A percentile compares a stretch with the other conserved stretches of the same genome.
Evolutionary conservation across 1,284 basidiomycete species (phyloP).

Genomic region (Puccinia polysora): DNA sequence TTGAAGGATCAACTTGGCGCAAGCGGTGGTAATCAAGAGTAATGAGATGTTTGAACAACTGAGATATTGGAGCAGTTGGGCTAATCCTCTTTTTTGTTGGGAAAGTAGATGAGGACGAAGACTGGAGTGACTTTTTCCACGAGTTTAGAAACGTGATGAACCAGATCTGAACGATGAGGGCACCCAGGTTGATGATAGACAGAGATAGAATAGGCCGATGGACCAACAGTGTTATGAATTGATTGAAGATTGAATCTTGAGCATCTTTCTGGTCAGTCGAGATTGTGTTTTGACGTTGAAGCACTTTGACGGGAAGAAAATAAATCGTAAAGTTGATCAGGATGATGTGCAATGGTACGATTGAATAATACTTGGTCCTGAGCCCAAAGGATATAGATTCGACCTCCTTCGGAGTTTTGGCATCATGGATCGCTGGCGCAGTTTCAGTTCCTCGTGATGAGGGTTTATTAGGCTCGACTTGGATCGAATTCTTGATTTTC

Average conservation of each 20-base stretch:
- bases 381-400: too few species aligned
- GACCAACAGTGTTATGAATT: background rate
- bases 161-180: conserved; percentile 34
- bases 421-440: too few species aligned
- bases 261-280: background rate
- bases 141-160: conserved; percentile 17
- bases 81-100: background rate
- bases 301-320: conserved; percentile 5
- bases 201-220: background rate
- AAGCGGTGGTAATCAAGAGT: too few species aligned
- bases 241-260: background rate
- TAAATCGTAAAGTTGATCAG: conserved; percentile 16
- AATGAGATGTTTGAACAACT: too few species aligned
- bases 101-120: background rate
- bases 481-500: too few species aligned
- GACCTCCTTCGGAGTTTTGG: too few species aligned
- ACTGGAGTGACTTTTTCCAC: conserved; percentile 4
- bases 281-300: too few species aligned
- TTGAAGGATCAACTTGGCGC: too few species aligned
- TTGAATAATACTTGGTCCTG: conserved; percentile 24
- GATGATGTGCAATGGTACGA: conserved; percentile 16
- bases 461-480: too few species aligned
- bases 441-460: too few species aligned
- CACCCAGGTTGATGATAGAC: conserved; percentile 7
- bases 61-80: too few species aligned